A percentile compares a stretch with the other conserved stretches of the same genome.
These are phyloP conservation scores for Taphrina flavorubra DNA, from an alignment of 1,139 yeast species.

Conservation along the genomic window DNA sequence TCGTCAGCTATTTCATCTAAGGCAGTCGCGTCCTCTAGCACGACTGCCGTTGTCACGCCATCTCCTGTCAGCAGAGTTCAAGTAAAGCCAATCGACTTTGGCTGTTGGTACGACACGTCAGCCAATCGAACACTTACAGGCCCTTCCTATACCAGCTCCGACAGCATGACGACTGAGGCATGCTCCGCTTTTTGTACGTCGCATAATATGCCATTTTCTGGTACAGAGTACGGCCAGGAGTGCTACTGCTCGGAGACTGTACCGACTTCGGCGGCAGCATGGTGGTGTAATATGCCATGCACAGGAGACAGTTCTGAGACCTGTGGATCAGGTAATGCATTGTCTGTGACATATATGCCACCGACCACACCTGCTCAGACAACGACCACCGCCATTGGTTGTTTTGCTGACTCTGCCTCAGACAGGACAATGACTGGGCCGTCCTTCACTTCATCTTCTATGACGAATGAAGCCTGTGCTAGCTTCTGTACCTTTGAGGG, in stretches of 20 bases:
- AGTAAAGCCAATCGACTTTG: slow-evolving; percentile 23
- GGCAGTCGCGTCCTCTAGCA: slow-evolving; percentile 4
- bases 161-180: slow-evolving; percentile 25
- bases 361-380: slow-evolving; percentile 5
- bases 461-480: slow-evolving; percentile 35
- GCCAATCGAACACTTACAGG: slow-evolving; percentile 34
- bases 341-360: slow-evolving; percentile 18
- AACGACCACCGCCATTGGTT: slow-evolving; percentile 24
- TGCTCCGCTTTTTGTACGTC: slow-evolving; percentile 32
- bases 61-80: background rate
- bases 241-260: slow-evolving; percentile 37
- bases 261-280: slow-evolving; percentile 27
- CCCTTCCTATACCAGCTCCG: slow-evolving; percentile 11
- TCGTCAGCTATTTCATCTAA: background rate
- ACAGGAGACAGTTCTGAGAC: slow-evolving; percentile 25
- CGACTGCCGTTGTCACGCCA: slow-evolving; percentile 5
- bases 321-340: slow-evolving; percentile 38
- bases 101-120: slow-evolving; percentile 37
- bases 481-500: slow-evolving; percentile 34
- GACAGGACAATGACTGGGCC: slow-evolving; percentile 33
- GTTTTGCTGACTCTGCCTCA: slow-evolving; percentile 27
- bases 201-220: slow-evolving; percentile 30
- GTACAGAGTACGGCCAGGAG: slow-evolving; percentile 38
- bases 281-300: slow-evolving; percentile 41
- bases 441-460: slow-evolving; percentile 16